phyloP scores from a whole-genome alignment of 192 early-diverging fungal species.

The Funneliformis geosporum region DNA sequence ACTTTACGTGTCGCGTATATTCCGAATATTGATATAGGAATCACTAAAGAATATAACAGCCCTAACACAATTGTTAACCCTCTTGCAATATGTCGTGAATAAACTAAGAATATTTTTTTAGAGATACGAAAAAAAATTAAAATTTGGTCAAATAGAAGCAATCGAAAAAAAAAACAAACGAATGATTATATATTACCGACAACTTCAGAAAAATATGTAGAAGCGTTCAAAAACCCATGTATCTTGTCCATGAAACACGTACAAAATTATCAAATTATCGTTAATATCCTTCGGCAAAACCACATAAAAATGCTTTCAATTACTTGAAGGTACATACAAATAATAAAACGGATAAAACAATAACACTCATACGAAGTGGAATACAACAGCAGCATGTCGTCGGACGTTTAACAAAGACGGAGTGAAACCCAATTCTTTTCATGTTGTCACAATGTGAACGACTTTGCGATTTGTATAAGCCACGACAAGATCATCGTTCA shows the following conservation, averaged over 20 bases:
- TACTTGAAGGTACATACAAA: not conserved
- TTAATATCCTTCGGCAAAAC: not conserved
- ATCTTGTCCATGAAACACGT: not conserved
- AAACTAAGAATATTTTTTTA: no score
- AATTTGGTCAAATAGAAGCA: no score
- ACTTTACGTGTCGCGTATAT: not conserved
- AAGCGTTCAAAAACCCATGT: not conserved
- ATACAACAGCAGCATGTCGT: not conserved
- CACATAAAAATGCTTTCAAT: not conserved
- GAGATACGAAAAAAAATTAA: no score
- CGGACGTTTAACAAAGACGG: not conserved
- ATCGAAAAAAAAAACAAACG: not conserved
- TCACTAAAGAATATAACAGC: not conserved
- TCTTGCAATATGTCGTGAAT: not conserved
- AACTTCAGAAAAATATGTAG: not conserved
- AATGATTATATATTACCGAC: not conserved
- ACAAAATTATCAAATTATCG: not conserved
- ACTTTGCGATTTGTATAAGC: no score
- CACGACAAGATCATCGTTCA: no score
- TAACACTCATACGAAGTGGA: not conserved
- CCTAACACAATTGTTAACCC: not conserved
- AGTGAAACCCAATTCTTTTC: not conserved
- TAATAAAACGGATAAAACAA: not conserved
- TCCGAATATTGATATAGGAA: not conserved
- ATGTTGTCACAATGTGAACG: not conserved